These are phyloP conservation scores for Talaromyces sp. DNA, from an alignment of 2,329 filamentous ascomycete species.

Conservation along the genomic window DNA sequence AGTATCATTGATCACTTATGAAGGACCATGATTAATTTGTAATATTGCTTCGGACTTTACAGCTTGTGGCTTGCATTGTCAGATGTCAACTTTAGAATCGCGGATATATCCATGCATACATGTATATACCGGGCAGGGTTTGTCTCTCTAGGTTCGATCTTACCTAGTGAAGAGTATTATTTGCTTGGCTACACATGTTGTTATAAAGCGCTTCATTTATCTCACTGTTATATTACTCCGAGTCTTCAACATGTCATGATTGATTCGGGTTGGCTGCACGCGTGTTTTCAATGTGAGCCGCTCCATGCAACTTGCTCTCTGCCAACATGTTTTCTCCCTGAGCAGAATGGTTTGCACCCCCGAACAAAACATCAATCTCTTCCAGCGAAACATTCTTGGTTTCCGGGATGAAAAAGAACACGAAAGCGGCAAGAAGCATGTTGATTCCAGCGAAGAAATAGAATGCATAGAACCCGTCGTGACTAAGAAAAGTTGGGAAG, in stretches of 20 bases:
- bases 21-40: no score
- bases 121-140: no score
- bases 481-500: slow-evolving; percentile 62
- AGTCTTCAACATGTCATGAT: slow-evolving; percentile 1
- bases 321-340: slow-evolving; percentile 26
- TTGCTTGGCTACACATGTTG: no score
- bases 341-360: slow-evolving; percentile 33
- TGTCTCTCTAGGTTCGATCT: no score
- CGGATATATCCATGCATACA: no score
- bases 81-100: no score
- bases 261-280: neutral
- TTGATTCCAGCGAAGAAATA: slow-evolving; percentile 53
- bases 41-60: no score
- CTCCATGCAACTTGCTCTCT: slow-evolving; percentile 5
- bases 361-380: slow-evolving; percentile 36
- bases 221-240: no score
- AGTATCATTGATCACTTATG: no score
- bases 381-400: slow-evolving; percentile 27
- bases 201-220: no score
- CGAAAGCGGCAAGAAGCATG: slow-evolving; percentile 46
- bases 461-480: slow-evolving; percentile 53
- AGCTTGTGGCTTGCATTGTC: no score
- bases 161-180: no score
- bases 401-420: slow-evolving; percentile 43
- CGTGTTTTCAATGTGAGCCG: neutral